Percentiles rank a stretch among this genome's conserved stretches.
Evolutionary conservation across 2,329 filamentous ascomycete genomes (phyloP).

Genomic region (Alternaria incomplexa): DNA sequence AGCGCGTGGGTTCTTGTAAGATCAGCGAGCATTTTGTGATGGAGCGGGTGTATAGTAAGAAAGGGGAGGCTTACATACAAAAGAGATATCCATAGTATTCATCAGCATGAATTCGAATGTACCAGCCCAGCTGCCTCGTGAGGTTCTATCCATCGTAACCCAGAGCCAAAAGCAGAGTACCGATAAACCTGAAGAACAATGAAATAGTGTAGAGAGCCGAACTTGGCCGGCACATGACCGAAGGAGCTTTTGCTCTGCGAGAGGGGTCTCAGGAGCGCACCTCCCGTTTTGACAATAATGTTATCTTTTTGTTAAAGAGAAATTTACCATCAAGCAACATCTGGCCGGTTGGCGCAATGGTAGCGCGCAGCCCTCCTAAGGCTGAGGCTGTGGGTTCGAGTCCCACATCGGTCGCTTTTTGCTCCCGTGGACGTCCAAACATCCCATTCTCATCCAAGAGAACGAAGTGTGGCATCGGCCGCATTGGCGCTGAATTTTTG

Average conservation of each 20-base stretch:
- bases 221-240: not conserved
- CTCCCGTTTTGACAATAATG: too few species aligned
- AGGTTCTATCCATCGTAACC: not conserved
- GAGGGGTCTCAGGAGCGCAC: too few species aligned
- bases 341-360: constrained; percentile 48
- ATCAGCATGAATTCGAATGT: not conserved
- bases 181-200: not conserved
- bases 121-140: not conserved
- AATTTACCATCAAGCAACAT: constrained; percentile 8
- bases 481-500: not conserved
- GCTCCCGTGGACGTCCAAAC: not conserved
- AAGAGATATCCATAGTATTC: not conserved
- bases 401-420: constrained; percentile 43
- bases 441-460: not conserved
- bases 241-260: not conserved
- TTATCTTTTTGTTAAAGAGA: too few species aligned
- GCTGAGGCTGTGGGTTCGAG: constrained; percentile 49
- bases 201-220: not conserved
- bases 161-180: not conserved
- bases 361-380: constrained; percentile 50
- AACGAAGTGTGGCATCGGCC: not conserved
- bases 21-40: not conserved
- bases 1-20: not conserved
- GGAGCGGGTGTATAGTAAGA: not conserved
- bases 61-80: too few species aligned